Conservation (phyloP, 192 early-diverging fungal species). For the Gamsiella multidivaricata region DNA sequence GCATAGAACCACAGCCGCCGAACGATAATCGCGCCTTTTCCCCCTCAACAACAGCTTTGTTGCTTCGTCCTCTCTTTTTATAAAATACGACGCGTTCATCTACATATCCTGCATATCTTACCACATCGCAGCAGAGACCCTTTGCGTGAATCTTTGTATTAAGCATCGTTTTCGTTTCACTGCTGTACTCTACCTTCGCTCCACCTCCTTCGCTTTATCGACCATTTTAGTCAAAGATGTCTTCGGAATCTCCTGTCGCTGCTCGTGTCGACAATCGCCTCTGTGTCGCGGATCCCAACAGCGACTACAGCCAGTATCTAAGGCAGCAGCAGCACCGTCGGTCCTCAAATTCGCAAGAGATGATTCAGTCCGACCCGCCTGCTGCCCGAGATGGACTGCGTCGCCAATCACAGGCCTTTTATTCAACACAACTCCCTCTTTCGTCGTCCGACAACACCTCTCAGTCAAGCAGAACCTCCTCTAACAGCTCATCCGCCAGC, state of each 20-base stretch:
- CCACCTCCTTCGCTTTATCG: background rate
- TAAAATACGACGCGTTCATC: no score
- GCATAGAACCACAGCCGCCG: no score
- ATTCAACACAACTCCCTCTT: constrained; percentile 3
- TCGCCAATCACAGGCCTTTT: constrained; percentile 11
- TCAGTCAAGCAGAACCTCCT: constrained; percentile 3
- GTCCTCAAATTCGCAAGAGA: background rate
- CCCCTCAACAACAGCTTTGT: no score
- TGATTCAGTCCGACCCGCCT: background rate
- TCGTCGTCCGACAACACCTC: constrained; percentile 14
- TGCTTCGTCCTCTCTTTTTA: no score
- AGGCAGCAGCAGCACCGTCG: constrained; percentile 12
- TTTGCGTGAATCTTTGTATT: no score
- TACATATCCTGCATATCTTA: no score
- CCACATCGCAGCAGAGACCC: no score
- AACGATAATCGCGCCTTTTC: no score
- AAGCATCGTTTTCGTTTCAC: background rate
- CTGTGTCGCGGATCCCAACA: constrained; percentile 17
- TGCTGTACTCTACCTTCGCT: background rate
- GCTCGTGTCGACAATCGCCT: constrained; percentile 30
- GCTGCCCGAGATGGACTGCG: background rate
- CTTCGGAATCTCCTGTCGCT: background rate
- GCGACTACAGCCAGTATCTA: constrained; percentile 30
- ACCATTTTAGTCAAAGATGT: constrained; percentile 1
- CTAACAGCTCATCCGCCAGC: constrained; percentile 10